phyloP scores from a whole-genome alignment of 176 grass and related monocot species.

The Avena insularis region DNA sequence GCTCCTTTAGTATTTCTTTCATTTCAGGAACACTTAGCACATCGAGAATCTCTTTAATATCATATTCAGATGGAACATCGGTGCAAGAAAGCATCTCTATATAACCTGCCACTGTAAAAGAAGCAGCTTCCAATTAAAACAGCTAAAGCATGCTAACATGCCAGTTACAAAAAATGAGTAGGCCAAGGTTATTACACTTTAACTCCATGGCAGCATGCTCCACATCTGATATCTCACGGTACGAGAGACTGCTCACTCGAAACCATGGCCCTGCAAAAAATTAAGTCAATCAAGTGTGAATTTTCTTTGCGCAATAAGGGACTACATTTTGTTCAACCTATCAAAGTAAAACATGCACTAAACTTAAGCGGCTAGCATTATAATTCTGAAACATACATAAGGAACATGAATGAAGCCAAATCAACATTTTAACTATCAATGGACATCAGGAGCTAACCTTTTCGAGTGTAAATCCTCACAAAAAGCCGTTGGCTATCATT shows the following conservation, averaged over 20 bases:
- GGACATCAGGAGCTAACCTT: conserved; percentile 59
- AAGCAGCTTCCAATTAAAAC: conserved; percentile 34
- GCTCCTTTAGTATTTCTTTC: conserved; percentile 66
- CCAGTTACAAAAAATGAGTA: conserved; percentile 32
- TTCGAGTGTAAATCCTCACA: conserved; percentile 88
- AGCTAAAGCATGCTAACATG: conserved; percentile 26
- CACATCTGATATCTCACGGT: conserved; percentile 80
- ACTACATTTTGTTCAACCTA: conserved; percentile 28
- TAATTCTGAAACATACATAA: conserved; percentile 26
- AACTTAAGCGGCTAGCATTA: not conserved
- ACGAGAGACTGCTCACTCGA: conserved; percentile 65
- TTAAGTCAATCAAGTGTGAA: conserved; percentile 3
- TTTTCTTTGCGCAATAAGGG: conserved; percentile 34
- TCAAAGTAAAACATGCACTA: conserved; percentile 4
- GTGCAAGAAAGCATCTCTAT: conserved; percentile 57
- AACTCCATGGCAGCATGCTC: conserved; percentile 70
- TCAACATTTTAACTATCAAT: conserved; percentile 36
- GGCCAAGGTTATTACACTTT: conserved; percentile 56
- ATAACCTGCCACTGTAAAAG: conserved; percentile 82
- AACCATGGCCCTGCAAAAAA: conserved; percentile 89
- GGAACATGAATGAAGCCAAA: conserved; percentile 5
- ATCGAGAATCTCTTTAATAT: conserved; percentile 76
- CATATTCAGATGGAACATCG: conserved; percentile 55
- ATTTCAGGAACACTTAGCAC: conserved; percentile 87
- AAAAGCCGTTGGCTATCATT: conserved; percentile 88